phyloP scores from a whole-genome alignment of 345 rosid genomes.

The Garcia nutans region DNA sequence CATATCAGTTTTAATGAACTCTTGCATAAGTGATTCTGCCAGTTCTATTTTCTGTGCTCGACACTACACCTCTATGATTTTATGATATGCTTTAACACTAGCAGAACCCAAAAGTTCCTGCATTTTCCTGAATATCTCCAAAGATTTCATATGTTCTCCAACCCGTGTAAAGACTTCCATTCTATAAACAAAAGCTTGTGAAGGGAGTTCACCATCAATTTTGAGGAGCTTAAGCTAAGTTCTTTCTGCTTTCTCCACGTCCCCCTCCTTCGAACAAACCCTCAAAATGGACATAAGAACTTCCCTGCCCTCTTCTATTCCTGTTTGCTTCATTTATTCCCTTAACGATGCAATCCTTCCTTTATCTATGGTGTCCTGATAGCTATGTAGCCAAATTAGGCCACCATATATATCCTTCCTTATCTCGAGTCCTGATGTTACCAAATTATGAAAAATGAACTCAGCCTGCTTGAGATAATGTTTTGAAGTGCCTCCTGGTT shows the following conservation, averaged over 20 bases:
- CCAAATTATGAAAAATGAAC: constrained; percentile 73
- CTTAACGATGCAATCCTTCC: constrained; percentile 52
- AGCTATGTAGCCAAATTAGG: constrained; percentile 80
- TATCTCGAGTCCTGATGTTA: constrained; percentile 61
- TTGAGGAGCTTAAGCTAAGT: constrained; percentile 55
- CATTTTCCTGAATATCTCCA: constrained; percentile 67
- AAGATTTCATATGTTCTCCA: constrained; percentile 49
- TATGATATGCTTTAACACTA: constrained; percentile 66
- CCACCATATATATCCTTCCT: constrained; percentile 71
- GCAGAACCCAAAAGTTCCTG: constrained; percentile 50
- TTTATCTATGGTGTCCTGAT: constrained; percentile 62
- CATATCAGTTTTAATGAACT: constrained; percentile 58
- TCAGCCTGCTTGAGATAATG: constrained; percentile 79
- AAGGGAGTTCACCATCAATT: constrained; percentile 41
- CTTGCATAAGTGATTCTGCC: constrained; percentile 62
- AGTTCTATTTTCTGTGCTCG: constrained; percentile 49
- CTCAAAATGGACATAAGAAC: constrained; percentile 69
- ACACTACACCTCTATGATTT: constrained; percentile 63
- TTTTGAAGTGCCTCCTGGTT: constrained; percentile 51
- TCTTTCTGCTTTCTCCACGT: constrained; percentile 62
- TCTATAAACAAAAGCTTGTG: constrained; percentile 71
- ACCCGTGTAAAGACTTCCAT: constrained; percentile 70
- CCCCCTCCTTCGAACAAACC: constrained; percentile 67
- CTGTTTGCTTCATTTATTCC: constrained; percentile 59
- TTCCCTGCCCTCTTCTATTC: constrained; percentile 59